Conservation (phyloP, 169 alveolate genomes). For the Plasmodium vinckei region DNA sequence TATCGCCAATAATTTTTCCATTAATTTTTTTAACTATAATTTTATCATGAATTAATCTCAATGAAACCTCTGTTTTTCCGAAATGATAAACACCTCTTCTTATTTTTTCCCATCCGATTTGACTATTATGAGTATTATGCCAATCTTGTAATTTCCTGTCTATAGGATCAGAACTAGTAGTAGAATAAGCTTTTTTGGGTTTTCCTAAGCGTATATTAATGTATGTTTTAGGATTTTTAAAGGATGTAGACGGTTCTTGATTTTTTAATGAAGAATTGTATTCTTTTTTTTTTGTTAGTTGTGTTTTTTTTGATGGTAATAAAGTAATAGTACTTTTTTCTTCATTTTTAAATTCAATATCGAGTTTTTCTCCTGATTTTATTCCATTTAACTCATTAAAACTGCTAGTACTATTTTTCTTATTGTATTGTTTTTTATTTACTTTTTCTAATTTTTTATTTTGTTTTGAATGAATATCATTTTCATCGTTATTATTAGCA, state of each 20-base stretch:
- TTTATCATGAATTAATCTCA: conserved; percentile 63
- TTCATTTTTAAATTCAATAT: conserved; percentile 1
- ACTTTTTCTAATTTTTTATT: not conserved
- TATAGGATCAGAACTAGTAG: conserved; percentile 75
- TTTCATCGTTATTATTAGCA: conserved; percentile 8
- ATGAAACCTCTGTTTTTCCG: conserved; percentile 67
- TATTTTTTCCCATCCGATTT: conserved; percentile 57
- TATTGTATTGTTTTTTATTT: not conserved
- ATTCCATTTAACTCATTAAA: conserved; percentile 11
- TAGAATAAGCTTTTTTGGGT: conserved; percentile 51
- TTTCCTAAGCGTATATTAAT: conserved; percentile 75
- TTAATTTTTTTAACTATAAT: conserved; percentile 72
- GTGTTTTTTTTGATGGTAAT: conserved; percentile 31
- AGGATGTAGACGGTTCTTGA: conserved; percentile 63
- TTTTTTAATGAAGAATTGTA: conserved; percentile 13
- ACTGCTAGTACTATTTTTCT: not conserved
- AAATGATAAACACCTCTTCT: conserved; percentile 72
- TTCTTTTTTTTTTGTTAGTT: conserved; percentile 38
- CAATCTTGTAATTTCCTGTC: conserved; percentile 72
- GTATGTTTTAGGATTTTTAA: conserved; percentile 61
- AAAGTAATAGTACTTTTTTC: not conserved
- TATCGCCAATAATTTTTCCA: conserved; percentile 52
- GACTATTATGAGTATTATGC: conserved; percentile 76
- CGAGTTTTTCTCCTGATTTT: not conserved
- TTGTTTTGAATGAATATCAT: not conserved